Evolutionary conservation across 345 rosid genomes (phyloP).

Genomic region (Brassica incana): DNA sequence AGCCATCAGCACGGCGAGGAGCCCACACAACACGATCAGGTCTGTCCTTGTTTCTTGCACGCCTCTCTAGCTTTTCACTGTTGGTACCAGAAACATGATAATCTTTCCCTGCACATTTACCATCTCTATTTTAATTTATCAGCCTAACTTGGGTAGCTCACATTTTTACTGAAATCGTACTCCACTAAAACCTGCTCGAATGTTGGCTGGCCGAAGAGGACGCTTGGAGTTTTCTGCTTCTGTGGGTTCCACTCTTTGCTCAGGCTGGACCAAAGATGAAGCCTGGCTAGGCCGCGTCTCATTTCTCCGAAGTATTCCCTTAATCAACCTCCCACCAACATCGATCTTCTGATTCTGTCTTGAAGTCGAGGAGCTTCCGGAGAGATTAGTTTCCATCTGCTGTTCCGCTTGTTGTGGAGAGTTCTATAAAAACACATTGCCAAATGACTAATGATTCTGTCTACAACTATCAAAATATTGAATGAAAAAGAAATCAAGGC

Average conservation of each 20-base stretch:
- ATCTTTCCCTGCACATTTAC: conserved; percentile 50
- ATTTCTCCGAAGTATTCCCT: conserved; percentile 49
- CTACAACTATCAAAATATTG: background rate
- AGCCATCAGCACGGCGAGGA: conserved; percentile 59
- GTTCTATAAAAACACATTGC: conserved; percentile 25
- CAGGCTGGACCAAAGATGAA: conserved; percentile 40
- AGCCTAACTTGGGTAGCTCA: conserved; percentile 9
- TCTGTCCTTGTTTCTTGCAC: conserved; percentile 60
- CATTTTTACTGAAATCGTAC: conserved; percentile 29
- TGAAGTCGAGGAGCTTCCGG: conserved; percentile 38
- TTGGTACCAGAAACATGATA: conserved; percentile 41
- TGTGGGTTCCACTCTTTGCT: conserved; percentile 42
- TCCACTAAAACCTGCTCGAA: conserved; percentile 35
- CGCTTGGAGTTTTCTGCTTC: conserved; percentile 43
- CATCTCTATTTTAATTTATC: conserved; percentile 35
- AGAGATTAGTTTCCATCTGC: conserved; percentile 37
- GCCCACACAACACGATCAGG: conserved; percentile 75
- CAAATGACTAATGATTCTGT: background rate
- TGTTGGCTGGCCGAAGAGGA: conserved; percentile 41
- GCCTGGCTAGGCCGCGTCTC: conserved; percentile 41
- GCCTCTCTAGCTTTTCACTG: conserved; percentile 56
- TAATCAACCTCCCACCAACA: conserved; percentile 54
- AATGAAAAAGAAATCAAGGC: background rate
- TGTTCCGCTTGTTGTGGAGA: conserved; percentile 36
- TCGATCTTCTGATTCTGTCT: conserved; percentile 49